These are phyloP conservation scores for Fusarium irregulare DNA, from an alignment of 2,329 filamentous ascomycete genomes.

Conservation along the genomic window DNA sequence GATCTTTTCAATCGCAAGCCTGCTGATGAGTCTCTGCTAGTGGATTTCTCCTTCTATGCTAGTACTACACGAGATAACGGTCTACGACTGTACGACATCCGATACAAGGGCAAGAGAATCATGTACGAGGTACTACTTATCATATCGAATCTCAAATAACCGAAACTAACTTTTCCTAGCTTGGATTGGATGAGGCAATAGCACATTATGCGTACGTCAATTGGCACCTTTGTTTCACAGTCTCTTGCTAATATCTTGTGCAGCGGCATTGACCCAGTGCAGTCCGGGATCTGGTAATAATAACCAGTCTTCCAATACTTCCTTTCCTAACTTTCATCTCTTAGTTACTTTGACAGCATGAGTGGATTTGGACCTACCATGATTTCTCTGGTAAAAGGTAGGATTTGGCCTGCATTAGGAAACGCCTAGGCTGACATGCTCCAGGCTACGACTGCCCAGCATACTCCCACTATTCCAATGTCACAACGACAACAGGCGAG, in stretches of 20 bases:
- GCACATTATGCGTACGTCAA: neutral
- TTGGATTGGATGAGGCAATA: constrained; percentile 8
- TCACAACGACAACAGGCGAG: constrained; percentile 1
- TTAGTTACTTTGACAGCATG: constrained; percentile 13
- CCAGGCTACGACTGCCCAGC: neutral
- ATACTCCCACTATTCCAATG: constrained; percentile 1
- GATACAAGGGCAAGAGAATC: constrained; percentile 1
- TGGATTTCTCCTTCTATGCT: neutral
- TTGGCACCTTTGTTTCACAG: accelerated
- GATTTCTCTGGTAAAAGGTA: constrained; percentile 12
- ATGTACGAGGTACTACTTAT: neutral
- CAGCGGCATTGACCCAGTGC: neutral
- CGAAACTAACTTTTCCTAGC: neutral
- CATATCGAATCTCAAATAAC: accelerated
- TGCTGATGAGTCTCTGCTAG: neutral
- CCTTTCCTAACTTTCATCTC: accelerated
- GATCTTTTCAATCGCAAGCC: accelerated
- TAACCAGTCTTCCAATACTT: accelerated
- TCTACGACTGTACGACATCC: neutral
- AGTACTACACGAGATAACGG: neutral
- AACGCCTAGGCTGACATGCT: neutral
- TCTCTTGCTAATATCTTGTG: accelerated
- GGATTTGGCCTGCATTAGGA: neutral
- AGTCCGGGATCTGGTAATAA: constrained; percentile 2
- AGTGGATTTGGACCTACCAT: neutral